Evolutionary conservation across 495 filamentous ascomycete genomes (phyloP).

Genomic region (Hypoxylon fuscum): DNA sequence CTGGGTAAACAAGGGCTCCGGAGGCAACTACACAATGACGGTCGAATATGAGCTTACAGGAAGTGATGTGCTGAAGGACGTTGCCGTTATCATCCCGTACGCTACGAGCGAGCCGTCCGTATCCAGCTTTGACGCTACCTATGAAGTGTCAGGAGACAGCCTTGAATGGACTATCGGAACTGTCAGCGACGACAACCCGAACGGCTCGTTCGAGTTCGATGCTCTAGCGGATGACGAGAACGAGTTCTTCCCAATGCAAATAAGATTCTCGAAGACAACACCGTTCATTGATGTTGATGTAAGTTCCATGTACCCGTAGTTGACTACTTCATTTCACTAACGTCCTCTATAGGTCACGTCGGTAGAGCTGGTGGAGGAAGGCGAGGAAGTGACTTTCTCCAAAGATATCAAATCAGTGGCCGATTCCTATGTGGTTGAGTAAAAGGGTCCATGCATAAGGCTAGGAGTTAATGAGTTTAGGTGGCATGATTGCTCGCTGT

Average conservation of each 20-base stretch:
- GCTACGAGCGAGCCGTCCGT: constrained; percentile 81
- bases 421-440: constrained; percentile 84
- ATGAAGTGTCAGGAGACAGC: constrained; percentile 92
- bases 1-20: constrained; percentile 88
- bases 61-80: constrained; percentile 76
- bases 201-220: constrained; percentile 93
- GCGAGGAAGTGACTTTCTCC: constrained; percentile 83
- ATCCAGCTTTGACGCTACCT: constrained; percentile 91
- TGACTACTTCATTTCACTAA: constrained; percentile 24
- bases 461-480: constrained; percentile 12
- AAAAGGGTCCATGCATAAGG: constrained; percentile 42
- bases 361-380: constrained; percentile 78
- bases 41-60: constrained; percentile 93
- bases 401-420: constrained; percentile 89
- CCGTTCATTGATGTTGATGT: constrained; percentile 94
- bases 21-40: constrained; percentile 81
- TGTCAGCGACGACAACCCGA: constrained; percentile 80
- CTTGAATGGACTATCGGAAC: constrained; percentile 91
- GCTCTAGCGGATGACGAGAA: constrained; percentile 82
- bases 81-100: constrained; percentile 87
- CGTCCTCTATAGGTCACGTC: constrained; percentile 65
- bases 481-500: background rate
- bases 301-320: constrained; percentile 47
- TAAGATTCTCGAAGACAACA: constrained; percentile 84
- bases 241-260: constrained; percentile 96